Evolutionary conservation across 257 asterid genomes (phyloP).

Genomic region (Cinchona pubescens): DNA sequence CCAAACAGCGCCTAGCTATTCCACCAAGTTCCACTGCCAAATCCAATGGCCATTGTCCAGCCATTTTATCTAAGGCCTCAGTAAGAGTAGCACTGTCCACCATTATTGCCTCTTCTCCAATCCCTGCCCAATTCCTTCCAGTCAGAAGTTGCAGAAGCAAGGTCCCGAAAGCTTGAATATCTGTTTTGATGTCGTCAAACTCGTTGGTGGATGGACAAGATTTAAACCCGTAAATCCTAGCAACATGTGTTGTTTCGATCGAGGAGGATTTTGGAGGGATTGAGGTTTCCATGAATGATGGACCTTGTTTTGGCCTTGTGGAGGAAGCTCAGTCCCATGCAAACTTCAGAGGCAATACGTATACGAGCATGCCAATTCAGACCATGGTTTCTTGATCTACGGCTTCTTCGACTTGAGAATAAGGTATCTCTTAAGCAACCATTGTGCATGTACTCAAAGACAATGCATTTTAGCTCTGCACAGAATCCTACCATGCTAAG

Average conservation of each 20-base stretch:
- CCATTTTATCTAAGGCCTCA: slow-evolving; percentile 37
- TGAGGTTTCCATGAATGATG: slow-evolving; percentile 53
- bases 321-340: slow-evolving; percentile 56
- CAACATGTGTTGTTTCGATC: slow-evolving; percentile 45
- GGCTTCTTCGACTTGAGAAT: slow-evolving; percentile 37
- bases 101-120: slow-evolving; percentile 29
- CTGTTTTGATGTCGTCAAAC: slow-evolving; percentile 29
- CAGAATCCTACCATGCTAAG: slow-evolving; percentile 61
- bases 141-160: slow-evolving; percentile 57
- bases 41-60: slow-evolving; percentile 66
- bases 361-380: slow-evolving; percentile 57
- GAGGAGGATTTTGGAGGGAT: slow-evolving; percentile 58
- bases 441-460: slow-evolving; percentile 53
- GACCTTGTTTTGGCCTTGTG: slow-evolving; percentile 59
- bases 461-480: slow-evolving; percentile 53
- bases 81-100: slow-evolving; percentile 26
- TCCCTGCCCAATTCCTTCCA: slow-evolving; percentile 40
- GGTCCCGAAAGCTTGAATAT: slow-evolving; percentile 54
- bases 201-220: slow-evolving; percentile 16
- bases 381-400: slow-evolving; percentile 24
- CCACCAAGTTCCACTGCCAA: slow-evolving; percentile 55
- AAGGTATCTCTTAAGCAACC: slow-evolving; percentile 54
- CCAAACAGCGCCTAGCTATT: slow-evolving; percentile 46
- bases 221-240: slow-evolving; percentile 39
- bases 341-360: slow-evolving; percentile 52